phyloP scores from a whole-genome alignment of 176 grass and related monocot species.

The Eragrostis curvula region DNA sequence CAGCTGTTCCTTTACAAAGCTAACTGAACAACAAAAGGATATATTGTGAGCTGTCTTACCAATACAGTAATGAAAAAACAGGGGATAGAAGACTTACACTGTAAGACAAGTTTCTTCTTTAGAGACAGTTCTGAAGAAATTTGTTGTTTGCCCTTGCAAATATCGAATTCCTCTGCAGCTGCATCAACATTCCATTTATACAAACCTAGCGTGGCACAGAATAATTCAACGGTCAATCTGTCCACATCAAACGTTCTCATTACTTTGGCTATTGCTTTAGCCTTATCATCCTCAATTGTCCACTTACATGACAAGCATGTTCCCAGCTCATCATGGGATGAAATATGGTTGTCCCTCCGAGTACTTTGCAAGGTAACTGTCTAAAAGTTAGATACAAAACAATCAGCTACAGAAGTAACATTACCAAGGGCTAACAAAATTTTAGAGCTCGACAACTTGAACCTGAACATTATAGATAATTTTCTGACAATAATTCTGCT shows the following conservation, averaged over 20 bases:
- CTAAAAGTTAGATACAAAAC: slow-evolving; percentile 37
- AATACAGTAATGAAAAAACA: slow-evolving; percentile 20
- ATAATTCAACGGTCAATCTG: slow-evolving; percentile 50
- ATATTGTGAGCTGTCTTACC: slow-evolving; percentile 15
- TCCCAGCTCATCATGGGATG: slow-evolving; percentile 20
- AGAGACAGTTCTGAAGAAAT: slow-evolving; percentile 23
- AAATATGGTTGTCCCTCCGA: slow-evolving; percentile 18
- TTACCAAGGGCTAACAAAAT: slow-evolving; percentile 18
- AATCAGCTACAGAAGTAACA: slow-evolving; percentile 27
- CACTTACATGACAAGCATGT: slow-evolving; percentile 22
- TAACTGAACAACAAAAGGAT: slow-evolving; percentile 41
- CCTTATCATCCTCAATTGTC: slow-evolving; percentile 46
- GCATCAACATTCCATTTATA: slow-evolving; percentile 52
- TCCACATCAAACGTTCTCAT: slow-evolving; percentile 43
- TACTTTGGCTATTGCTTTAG: slow-evolving; percentile 49
- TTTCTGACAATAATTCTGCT: neutral
- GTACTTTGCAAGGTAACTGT: slow-evolving; percentile 5
- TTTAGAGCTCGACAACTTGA: neutral
- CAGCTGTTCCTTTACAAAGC: slow-evolving; percentile 49
- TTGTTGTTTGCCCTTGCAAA: slow-evolving; percentile 47
- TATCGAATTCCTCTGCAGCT: slow-evolving; percentile 38
- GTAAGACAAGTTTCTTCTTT: slow-evolving; percentile 51
- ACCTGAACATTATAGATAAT: neutral
- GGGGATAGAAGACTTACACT: slow-evolving; percentile 41
- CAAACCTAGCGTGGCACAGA: slow-evolving; percentile 49